These are phyloP conservation scores for Picea glauca DNA, from an alignment of 75 land plant genomes.

Conservation along the genomic window DNA sequence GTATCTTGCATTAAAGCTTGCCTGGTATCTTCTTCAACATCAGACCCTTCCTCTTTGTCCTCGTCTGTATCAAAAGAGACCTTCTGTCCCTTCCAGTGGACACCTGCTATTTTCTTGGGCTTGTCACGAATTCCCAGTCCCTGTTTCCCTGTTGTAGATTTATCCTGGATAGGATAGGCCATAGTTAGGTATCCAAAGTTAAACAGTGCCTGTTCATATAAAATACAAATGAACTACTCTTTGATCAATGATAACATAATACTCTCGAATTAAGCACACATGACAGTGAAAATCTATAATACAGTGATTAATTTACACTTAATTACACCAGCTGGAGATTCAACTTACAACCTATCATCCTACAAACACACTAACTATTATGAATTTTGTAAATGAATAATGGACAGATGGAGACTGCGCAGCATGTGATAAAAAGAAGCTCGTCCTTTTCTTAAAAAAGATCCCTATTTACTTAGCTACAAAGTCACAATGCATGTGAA, in stretches of 20 bases:
- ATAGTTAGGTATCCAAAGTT: background rate
- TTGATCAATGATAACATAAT: background rate
- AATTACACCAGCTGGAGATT: background rate
- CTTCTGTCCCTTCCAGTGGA: constrained; percentile 71
- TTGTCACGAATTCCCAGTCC: constrained; percentile 82
- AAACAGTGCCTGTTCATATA: background rate
- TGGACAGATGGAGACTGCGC: background rate
- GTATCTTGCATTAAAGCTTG: background rate
- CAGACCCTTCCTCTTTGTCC: constrained; percentile 38
- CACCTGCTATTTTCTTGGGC: constrained; percentile 81
- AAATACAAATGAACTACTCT: background rate
- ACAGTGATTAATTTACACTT: background rate
- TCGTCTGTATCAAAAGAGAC: constrained; percentile 51
- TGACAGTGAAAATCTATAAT: background rate
- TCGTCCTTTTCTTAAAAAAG: too few species aligned
- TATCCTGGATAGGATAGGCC: constrained; percentile 47
- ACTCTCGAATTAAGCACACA: background rate
- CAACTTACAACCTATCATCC: background rate
- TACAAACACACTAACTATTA: background rate
- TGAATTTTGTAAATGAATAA: background rate
- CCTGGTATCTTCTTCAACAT: constrained; percentile 19
- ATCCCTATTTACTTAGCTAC: background rate
- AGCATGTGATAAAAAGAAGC: background rate
- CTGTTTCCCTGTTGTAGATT: constrained; percentile 88
- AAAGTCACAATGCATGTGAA: too few species aligned